Conservation (phyloP, 2,329 filamentous ascomycete genomes). For the Xylariaceae sp. region DNA sequence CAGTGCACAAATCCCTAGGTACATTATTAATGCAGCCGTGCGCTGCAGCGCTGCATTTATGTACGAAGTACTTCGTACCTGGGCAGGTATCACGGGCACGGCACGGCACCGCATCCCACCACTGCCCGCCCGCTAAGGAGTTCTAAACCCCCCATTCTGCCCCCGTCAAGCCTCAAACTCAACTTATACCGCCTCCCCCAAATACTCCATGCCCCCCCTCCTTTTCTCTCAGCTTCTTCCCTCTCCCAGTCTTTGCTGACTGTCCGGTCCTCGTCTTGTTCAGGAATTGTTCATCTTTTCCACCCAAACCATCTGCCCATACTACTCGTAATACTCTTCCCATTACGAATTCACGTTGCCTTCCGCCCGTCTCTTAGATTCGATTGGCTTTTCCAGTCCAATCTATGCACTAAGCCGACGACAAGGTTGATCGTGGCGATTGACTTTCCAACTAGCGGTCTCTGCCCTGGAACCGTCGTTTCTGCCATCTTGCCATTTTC, state of each 20-base stretch:
- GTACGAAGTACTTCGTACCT: background rate
- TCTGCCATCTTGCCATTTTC: slow-evolving; percentile 13
- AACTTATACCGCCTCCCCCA: slow-evolving; percentile 7
- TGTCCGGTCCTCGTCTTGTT: slow-evolving; percentile 17
- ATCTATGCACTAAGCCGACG: slow-evolving; percentile 2
- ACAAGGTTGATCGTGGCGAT: slow-evolving; percentile 16
- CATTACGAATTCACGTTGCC: background rate
- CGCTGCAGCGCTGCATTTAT: background rate
- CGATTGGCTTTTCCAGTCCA: background rate
- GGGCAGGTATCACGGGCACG: background rate
- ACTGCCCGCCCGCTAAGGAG: background rate
- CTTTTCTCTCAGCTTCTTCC: slow-evolving; percentile 17
- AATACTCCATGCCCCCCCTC: slow-evolving; percentile 22
- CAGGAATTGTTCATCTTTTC: slow-evolving; percentile 21
- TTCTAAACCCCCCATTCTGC: slow-evolving; percentile 8
- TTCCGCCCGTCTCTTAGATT: background rate
- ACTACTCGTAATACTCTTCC: slow-evolving; percentile 7
- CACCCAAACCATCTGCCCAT: slow-evolving; percentile 4
- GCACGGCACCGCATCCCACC: slow-evolving; percentile 2
- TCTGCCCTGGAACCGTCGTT: slow-evolving; percentile 21
- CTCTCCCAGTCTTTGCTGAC: slow-evolving; percentile 22
- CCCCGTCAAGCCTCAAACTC: slow-evolving; percentile 15
- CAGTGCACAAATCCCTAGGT: background rate
- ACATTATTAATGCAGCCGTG: background rate
- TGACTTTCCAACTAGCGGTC: slow-evolving; percentile 20